Base-by-base conservation (phyloP, 306 rosid genomes). In the Dryas drummondii region DNA sequence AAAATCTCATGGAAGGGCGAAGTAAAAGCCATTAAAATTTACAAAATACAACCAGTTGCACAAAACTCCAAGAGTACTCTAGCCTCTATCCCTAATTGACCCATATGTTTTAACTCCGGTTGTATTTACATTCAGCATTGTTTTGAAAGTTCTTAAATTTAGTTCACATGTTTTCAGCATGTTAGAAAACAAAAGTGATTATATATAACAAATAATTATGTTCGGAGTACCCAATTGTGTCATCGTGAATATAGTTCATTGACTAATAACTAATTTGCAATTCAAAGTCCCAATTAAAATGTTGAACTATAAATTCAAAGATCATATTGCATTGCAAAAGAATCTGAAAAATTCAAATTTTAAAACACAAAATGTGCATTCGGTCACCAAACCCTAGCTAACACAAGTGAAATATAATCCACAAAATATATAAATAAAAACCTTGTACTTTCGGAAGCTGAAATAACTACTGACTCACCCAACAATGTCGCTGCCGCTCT, bases 401-500 rank as follows among this genome's bases (percentile, higher is more conserved):
- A 63, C 52, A 42, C 26, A 22, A 55, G 46, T 26, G 16, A 4
- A 40, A 68, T 11, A 16, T 46, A 69, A 70, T 6, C 14, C 5
- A 17, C 17, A 48, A 12, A 26, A 17, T 8, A 17, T 46, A 5
- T 7, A 56, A 52, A n/a, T 26, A 2, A 4, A 3, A 47, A 52
- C 47, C 11, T 9, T 22, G 7, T 22, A 4, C 26, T 4, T 0
- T 41, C 37, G 4, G 17, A 62, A 60, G 14, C 60, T 47, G 9
- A 68, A 63, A 53, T 1, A 37, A n/a, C 45, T 13, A 49, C 13
- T 54, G 6, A 68, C 88, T 82, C 74, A 85, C 89, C 68, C 65
- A 71, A 72, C 62, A 48, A 40, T 44, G 41, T 75, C 79, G 12
- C 22, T 69, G 53, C 45, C 62, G 66, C 65, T 73, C 81, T 59